phyloP scores from a whole-genome alignment of 805 yeast species.

The Cyberlindnera veronae region DNA sequence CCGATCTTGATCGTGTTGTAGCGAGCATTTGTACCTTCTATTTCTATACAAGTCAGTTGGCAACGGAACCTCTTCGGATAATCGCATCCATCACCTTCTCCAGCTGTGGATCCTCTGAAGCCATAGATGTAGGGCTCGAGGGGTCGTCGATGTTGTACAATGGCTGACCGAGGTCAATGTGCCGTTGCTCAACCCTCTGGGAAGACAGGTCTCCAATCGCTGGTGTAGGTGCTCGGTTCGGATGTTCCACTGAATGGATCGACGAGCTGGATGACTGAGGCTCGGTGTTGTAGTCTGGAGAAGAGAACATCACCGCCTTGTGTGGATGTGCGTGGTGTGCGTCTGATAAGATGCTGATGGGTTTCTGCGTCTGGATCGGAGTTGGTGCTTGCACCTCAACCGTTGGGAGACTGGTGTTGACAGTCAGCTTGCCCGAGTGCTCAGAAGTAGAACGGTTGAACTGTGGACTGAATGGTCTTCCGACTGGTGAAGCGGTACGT shows the following conservation, averaged over 20 bases:
- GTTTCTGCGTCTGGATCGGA: constrained; percentile 5
- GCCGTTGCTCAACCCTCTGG: constrained; percentile 2
- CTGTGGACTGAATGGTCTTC: not conserved
- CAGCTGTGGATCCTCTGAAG: not conserved
- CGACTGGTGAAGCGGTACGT: constrained; percentile 9
- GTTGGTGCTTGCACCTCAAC: constrained; percentile 13
- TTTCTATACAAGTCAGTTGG: not conserved
- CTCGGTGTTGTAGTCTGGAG: too few species aligned
- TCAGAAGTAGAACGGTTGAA: not conserved
- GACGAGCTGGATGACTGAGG: not conserved
- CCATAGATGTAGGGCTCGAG: too few species aligned
- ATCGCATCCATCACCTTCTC: constrained; percentile 9
- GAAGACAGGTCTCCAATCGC: constrained; percentile 19
- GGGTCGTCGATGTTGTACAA: too few species aligned
- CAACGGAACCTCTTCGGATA: constrained; percentile 5
- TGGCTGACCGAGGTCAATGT: constrained; percentile 14
- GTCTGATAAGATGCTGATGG: not conserved
- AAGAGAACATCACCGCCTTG: too few species aligned
- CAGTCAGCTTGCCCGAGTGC: constrained; percentile 1
- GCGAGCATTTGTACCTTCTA: too few species aligned
- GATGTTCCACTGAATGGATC: constrained; percentile 1
- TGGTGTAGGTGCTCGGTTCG: constrained; percentile 18
- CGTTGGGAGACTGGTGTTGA: constrained; percentile 6
- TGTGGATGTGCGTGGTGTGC: not conserved
- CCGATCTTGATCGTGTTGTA: too few species aligned